Evolutionary conservation across 1,284 basidiomycete species (phyloP).

Genomic region (Leccinum holopus): DNA sequence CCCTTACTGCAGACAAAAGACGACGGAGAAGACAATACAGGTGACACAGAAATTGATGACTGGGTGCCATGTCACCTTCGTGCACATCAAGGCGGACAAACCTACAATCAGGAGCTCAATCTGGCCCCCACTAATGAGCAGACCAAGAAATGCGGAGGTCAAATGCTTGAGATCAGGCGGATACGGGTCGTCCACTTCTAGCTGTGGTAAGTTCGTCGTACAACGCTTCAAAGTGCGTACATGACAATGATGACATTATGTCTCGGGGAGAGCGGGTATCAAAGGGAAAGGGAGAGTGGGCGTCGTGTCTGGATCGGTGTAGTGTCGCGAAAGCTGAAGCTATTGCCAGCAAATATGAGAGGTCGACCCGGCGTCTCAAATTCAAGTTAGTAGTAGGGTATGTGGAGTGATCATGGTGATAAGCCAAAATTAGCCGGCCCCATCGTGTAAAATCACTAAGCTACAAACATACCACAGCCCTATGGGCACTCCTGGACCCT

Average conservation of each 20-base stretch:
- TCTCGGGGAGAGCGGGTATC: not conserved
- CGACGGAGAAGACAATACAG: conserved; percentile 55
- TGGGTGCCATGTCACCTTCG: conserved; percentile 44
- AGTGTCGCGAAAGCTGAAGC: not conserved
- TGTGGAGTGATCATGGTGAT: conserved; percentile 15
- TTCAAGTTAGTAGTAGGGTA: conserved; percentile 11
- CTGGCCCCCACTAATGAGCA: conserved; percentile 50
- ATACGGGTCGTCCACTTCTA: conserved; percentile 8
- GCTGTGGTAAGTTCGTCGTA: conserved; percentile 1
- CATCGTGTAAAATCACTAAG: too few species aligned
- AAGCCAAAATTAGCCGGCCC: too few species aligned
- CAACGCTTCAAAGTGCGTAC: conserved; percentile 10
- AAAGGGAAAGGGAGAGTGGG: not conserved
- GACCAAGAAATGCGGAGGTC: conserved; percentile 39
- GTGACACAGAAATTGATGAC: conserved; percentile 51
- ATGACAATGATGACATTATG: conserved; percentile 23
- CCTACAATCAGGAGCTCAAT: conserved; percentile 49
- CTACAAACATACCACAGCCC: too few species aligned
- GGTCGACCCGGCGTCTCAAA: not conserved
- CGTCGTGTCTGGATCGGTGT: not conserved
- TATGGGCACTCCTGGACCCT: too few species aligned
- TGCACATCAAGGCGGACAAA: conserved; percentile 44
- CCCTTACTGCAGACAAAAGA: conserved; percentile 47
- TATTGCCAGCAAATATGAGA: not conserved
- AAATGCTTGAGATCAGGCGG: conserved; percentile 24